Evolutionary conservation across 1,284 basidiomycete genomes (phyloP).

Genomic region (Porogramme epimiltina): DNA sequence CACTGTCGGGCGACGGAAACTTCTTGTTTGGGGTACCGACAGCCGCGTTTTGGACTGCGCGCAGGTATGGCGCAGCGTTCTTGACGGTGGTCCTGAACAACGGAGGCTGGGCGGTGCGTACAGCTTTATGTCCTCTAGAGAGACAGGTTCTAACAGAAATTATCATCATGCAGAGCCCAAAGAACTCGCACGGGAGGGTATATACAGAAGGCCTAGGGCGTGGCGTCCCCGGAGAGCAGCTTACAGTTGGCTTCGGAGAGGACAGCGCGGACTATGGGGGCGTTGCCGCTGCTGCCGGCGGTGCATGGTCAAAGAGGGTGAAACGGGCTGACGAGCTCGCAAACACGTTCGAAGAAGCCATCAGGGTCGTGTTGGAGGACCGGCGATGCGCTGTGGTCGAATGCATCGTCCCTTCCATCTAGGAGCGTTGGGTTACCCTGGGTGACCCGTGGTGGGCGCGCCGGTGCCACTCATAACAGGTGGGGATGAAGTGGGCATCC

Average conservation of each 20-base stretch:
- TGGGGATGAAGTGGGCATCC: too few relatives aligned
- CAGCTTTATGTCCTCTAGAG: slow-evolving; percentile 1
- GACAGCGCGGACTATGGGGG: slow-evolving; percentile 57
- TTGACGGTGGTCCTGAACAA: slow-evolving; percentile 71
- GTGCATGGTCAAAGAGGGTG: slow-evolving; percentile 59
- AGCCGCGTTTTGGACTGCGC: slow-evolving; percentile 71
- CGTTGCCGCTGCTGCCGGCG: slow-evolving; percentile 64
- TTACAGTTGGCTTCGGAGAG: slow-evolving; percentile 66
- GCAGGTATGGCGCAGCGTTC: slow-evolving; percentile 68
- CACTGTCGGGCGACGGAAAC: slow-evolving; percentile 68
- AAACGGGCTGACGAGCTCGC: slow-evolving; percentile 39
- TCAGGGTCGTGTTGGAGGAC: slow-evolving; percentile 55
- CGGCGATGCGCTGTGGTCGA: slow-evolving; percentile 65
- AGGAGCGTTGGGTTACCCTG: too few relatives aligned
- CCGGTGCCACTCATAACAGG: too few relatives aligned
- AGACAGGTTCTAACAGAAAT: background rate
- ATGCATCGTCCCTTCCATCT: slow-evolving; percentile 34
- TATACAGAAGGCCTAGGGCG: slow-evolving; percentile 61
- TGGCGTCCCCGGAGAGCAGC: slow-evolving; percentile 42
- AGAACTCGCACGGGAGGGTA: slow-evolving; percentile 60
- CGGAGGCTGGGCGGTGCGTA: slow-evolving; percentile 61
- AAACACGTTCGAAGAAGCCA: slow-evolving; percentile 47
- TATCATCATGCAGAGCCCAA: slow-evolving; percentile 50
- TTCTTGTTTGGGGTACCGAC: slow-evolving; percentile 69
- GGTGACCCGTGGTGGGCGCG: too few relatives aligned